Conservation (phyloP, 805 yeast genomes). For the Isabelozyma gotoi region DNA sequence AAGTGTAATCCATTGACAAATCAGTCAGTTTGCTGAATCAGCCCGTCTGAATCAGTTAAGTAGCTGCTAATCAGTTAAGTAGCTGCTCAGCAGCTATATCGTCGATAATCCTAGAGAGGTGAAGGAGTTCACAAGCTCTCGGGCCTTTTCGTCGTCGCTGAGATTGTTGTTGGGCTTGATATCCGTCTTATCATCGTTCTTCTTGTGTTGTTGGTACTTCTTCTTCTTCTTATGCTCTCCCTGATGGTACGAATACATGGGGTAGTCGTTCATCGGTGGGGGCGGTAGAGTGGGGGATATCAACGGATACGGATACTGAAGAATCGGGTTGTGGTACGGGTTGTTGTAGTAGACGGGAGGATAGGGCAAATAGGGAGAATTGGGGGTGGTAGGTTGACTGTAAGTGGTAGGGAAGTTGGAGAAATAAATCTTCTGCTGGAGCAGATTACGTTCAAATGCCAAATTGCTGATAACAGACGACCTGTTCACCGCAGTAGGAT, state of each 20-base stretch:
- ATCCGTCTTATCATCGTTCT: conserved; percentile 2
- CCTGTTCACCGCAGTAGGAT: not conserved
- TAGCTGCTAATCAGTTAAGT: too few relatives aligned
- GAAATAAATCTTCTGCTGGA: conserved; percentile 21
- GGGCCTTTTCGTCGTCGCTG: conserved; percentile 27
- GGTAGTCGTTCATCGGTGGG: not conserved
- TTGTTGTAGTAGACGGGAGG: conserved; percentile 9
- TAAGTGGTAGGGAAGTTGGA: conserved; percentile 1
- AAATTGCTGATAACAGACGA: conserved; percentile 6
- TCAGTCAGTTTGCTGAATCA: too few relatives aligned
- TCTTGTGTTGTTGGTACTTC: conserved; percentile 1
- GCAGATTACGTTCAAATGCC: conserved; percentile 31
- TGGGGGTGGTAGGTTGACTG: not conserved
- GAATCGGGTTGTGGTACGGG: not conserved
- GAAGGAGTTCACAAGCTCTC: conserved; percentile 28
- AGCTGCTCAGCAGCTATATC: not conserved
- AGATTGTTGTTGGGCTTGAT: conserved; percentile 2
- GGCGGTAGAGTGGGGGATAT: not conserved
- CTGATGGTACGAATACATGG: not conserved
- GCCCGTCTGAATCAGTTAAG: too few relatives aligned
- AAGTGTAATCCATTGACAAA: too few relatives aligned
- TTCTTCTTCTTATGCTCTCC: not conserved
- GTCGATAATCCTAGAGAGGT: conserved; percentile 4
- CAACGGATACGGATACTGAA: not conserved
- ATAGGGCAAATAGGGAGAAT: conserved; percentile 3